phyloP scores from a whole-genome alignment of 1,139 yeast genomes.

The Saccharomycopsis hybrid region DNA sequence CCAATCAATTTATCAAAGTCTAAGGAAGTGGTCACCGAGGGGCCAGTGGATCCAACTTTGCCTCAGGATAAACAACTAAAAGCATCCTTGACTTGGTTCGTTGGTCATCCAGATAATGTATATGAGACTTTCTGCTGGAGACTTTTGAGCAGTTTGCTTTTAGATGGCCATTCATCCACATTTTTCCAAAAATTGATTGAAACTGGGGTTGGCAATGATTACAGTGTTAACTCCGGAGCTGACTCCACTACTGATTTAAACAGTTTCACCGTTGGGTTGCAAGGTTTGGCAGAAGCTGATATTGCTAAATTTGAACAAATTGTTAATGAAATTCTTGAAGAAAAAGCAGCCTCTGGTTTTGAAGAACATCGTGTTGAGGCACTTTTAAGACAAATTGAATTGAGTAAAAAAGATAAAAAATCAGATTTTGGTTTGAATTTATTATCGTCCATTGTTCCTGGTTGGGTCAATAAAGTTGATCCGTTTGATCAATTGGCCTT shows the following conservation, averaged over 20 bases:
- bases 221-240: conserved; percentile 80
- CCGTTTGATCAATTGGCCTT: conserved; percentile 64
- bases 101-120: conserved; percentile 66
- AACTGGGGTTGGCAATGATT: conserved; percentile 78
- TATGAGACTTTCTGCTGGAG: conserved; percentile 72
- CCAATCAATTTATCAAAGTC: conserved; percentile 41
- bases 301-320: conserved; percentile 40
- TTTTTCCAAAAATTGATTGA: conserved; percentile 81
- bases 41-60: conserved; percentile 82
- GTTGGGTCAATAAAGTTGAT: conserved; percentile 76
- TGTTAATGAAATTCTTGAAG: conserved; percentile 40
- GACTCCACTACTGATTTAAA: conserved; percentile 77
- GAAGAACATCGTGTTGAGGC: conserved; percentile 70
- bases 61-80: conserved; percentile 68
- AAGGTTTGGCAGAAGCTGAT: conserved; percentile 56
- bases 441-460: conserved; percentile 66
- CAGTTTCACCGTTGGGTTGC: conserved; percentile 79
- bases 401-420: conserved; percentile 77
- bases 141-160: conserved; percentile 61
- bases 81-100: conserved; percentile 80
- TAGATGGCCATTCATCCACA: conserved; percentile 92
- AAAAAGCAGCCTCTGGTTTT: conserved; percentile 42
- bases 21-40: conserved; percentile 40
- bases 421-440: conserved; percentile 86
- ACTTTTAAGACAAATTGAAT: conserved; percentile 79